Conservation (phyloP, 2,329 filamentous ascomycete genomes). For the Blumeriella jaapii region DNA sequence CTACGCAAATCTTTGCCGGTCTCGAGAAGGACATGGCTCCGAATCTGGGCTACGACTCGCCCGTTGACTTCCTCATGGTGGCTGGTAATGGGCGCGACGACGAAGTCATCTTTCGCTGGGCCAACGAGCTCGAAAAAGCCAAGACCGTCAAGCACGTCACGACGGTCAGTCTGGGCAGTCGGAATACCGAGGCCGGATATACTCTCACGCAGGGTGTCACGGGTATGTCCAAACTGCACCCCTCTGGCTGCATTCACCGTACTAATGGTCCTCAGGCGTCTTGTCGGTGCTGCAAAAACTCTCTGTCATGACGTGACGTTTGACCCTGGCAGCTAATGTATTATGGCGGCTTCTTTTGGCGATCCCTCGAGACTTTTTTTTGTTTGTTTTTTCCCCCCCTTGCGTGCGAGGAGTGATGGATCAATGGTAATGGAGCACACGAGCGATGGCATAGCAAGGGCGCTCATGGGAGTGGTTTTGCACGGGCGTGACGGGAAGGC, state of each 20-base stretch:
- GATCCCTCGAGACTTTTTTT: slow-evolving; percentile 2
- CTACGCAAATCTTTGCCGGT: slow-evolving; percentile 58
- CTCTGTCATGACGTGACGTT: slow-evolving; percentile 20
- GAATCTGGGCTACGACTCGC: slow-evolving; percentile 26
- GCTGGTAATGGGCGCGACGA: slow-evolving; percentile 88
- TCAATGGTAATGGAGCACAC: not conserved
- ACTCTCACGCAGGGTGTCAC: slow-evolving; percentile 87
- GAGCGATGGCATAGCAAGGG: slow-evolving; percentile 7
- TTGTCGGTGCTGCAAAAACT: slow-evolving; percentile 34
- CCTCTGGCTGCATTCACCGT: not conserved
- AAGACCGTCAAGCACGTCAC: slow-evolving; percentile 56
- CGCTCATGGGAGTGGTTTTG: not conserved
- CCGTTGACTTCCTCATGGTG: slow-evolving; percentile 78
- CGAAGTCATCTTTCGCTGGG: slow-evolving; percentile 90
- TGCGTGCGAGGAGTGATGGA: slow-evolving; percentile 1
- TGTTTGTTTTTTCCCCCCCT: not conserved
- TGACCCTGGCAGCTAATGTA: not conserved
- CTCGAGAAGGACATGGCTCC: slow-evolving; percentile 33
- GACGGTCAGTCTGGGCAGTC: slow-evolving; percentile 75
- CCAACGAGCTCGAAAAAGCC: slow-evolving; percentile 57
- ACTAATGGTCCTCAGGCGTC: slow-evolving; percentile 27
- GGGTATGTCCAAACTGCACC: slow-evolving; percentile 41
- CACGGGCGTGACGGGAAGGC: no score
- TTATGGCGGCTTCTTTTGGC: slow-evolving; percentile 1
- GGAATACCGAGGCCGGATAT: slow-evolving; percentile 77